A percentile compares a stretch with the other conserved stretches of the same genome.
Conservation (phyloP, 176 grass and related monocot species). For the Aegilops tauschii region DNA sequence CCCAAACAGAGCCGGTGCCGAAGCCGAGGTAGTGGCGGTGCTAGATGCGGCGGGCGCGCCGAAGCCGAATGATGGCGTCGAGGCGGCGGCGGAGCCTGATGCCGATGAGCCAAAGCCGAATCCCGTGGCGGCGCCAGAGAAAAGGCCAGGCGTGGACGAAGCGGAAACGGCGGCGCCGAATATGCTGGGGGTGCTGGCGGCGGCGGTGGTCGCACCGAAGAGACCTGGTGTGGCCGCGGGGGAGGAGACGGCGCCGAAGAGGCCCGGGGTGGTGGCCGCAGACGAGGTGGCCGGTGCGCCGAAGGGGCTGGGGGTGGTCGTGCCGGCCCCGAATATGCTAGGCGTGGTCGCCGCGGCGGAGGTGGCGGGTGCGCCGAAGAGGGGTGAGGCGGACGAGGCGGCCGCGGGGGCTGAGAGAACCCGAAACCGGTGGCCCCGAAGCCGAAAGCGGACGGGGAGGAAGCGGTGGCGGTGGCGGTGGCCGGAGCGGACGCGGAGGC, state of each 20-base stretch:
- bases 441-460: slow-evolving; percentile 44
- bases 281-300: background rate
- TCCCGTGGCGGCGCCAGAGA: slow-evolving; percentile 41
- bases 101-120: slow-evolving; percentile 41
- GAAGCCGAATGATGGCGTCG: slow-evolving; percentile 36
- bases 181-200: slow-evolving; percentile 16
- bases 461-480: slow-evolving; percentile 14
- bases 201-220: slow-evolving; percentile 20
- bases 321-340: slow-evolving; percentile 29
- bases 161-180: slow-evolving; percentile 33
- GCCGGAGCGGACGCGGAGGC: slow-evolving; percentile 30
- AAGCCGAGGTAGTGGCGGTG: slow-evolving; percentile 15
- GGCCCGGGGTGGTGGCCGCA: background rate
- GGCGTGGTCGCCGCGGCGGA: slow-evolving; percentile 26
- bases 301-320: slow-evolving; percentile 24
- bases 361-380: slow-evolving; percentile 26
- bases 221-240: slow-evolving; percentile 22
- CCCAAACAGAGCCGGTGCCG: slow-evolving; percentile 41
- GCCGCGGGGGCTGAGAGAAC: slow-evolving; percentile 33
- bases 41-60: slow-evolving; percentile 43
- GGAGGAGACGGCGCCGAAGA: slow-evolving; percentile 23
- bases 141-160: slow-evolving; percentile 34
- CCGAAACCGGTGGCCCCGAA: slow-evolving; percentile 39
- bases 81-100: slow-evolving; percentile 41
- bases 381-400: slow-evolving; percentile 9